phyloP scores from a whole-genome alignment of 2,329 filamentous ascomycete species.

The Parastagonospora nodorum region DNA sequence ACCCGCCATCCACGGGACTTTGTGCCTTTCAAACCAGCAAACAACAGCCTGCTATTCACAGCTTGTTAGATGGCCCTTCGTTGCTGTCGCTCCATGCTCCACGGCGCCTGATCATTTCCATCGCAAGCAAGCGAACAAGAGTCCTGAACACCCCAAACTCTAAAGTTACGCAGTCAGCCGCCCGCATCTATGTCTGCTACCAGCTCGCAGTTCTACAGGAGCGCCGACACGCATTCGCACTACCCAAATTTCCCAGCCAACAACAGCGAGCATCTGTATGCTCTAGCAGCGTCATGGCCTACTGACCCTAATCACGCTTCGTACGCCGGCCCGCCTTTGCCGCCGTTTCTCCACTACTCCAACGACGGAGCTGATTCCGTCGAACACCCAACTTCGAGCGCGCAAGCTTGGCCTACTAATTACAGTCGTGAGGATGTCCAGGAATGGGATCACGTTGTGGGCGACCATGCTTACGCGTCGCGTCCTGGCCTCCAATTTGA shows the following conservation, averaged over 20 bases:
- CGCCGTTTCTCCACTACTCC: constrained; percentile 30
- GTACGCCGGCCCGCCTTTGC: constrained; percentile 30
- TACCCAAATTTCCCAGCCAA: constrained; percentile 27
- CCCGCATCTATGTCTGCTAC: constrained; percentile 36
- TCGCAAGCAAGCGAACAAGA: constrained; percentile 22
- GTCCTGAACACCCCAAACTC: constrained; percentile 19
- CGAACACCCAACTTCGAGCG: constrained; percentile 18
- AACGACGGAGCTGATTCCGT: constrained; percentile 31
- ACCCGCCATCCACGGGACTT: constrained; percentile 24
- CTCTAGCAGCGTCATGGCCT: constrained; percentile 33
- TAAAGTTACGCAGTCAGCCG: constrained; percentile 33
- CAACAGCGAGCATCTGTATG: constrained; percentile 31
- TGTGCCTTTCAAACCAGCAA: constrained; percentile 21
- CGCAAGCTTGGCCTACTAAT: constrained; percentile 24
- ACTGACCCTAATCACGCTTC: constrained; percentile 23
- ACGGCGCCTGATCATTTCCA: constrained; percentile 17
- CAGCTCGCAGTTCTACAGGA: constrained; percentile 38
- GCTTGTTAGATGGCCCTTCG: constrained; percentile 26
- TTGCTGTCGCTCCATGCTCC: constrained; percentile 23
- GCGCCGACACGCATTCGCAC: constrained; percentile 33
- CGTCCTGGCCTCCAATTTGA: constrained; percentile 25
- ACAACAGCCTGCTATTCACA: constrained; percentile 20
- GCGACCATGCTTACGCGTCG: constrained; percentile 20
- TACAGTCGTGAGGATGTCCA: constrained; percentile 21
- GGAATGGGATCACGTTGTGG: constrained; percentile 21